phyloP scores from a whole-genome alignment of 768 basidiomycete species.

The Dentipellis fragilis region DNA sequence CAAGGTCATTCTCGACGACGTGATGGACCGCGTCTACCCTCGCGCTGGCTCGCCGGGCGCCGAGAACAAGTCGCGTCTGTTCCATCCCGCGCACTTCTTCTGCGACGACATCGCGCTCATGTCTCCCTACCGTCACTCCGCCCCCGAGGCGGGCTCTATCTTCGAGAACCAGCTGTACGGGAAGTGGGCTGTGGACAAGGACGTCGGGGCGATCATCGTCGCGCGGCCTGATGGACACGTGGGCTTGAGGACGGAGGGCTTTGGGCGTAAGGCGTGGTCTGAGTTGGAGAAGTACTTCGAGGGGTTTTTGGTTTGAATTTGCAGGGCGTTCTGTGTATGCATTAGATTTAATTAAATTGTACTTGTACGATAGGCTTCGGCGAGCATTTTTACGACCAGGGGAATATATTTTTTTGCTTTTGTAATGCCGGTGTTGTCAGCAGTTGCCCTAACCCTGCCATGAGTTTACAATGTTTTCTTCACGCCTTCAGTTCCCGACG shows the following conservation, averaged over 20 bases:
- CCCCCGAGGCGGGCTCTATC: slow-evolving; percentile 4
- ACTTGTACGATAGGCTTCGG: too few species aligned
- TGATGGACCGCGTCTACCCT: slow-evolving; percentile 1
- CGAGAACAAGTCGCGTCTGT: background rate
- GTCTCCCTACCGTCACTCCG: slow-evolving; percentile 2
- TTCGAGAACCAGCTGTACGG: slow-evolving; percentile 3
- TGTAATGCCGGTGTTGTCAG: too few species aligned
- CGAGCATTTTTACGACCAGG: too few species aligned
- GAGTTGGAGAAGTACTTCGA: slow-evolving; percentile 3
- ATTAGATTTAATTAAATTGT: too few species aligned
- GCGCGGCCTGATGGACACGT: slow-evolving; percentile 6
- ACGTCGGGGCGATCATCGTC: slow-evolving; percentile 3
- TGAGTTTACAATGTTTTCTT: too few species aligned
- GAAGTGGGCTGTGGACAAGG: slow-evolving; percentile 4
- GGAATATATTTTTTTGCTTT: too few species aligned
- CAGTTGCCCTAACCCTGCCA: too few species aligned
- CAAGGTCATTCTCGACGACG: background rate
- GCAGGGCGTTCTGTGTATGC: too few species aligned
- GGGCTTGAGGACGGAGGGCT: background rate
- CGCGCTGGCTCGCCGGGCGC: background rate
- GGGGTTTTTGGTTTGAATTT: slow-evolving; percentile 1
- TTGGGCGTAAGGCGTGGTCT: background rate
- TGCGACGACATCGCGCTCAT: slow-evolving; percentile 5
- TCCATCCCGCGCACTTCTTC: slow-evolving; percentile 5
- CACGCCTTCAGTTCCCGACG: too few species aligned